These are phyloP conservation scores for Cyclostephanos invisitatus DNA, from an alignment of 108 stramenopile genomes.

Conservation along the genomic window DNA sequence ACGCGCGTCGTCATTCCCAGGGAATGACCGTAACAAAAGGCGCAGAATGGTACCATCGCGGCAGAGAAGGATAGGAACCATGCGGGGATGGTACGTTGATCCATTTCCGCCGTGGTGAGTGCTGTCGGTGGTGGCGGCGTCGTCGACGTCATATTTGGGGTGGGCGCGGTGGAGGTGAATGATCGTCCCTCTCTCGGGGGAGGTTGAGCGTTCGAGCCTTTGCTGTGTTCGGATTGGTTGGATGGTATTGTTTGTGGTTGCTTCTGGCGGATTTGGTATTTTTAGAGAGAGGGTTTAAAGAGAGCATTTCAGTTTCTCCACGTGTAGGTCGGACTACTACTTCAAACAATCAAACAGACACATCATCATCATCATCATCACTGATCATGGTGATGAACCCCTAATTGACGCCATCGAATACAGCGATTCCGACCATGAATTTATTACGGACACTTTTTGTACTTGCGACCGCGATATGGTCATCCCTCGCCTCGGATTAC, in stretches of 20 bases:
- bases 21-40: conserved; percentile 78
- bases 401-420: conserved; percentile 6
- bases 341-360: background rate
- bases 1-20: conserved; percentile 66
- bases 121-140: background rate
- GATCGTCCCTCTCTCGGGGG: too few relatives aligned
- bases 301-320: background rate
- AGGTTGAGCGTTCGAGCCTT: too few relatives aligned
- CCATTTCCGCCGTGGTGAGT: conserved; percentile 12
- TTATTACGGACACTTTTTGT: conserved; percentile 41
- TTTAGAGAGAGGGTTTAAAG: too few relatives aligned
- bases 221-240: background rate
- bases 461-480: conserved; percentile 25
- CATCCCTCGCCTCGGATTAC: conserved; percentile 21
- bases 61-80: conserved; percentile 74
- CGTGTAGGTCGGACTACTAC: background rate
- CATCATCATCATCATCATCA: background rate
- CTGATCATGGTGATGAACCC: background rate
- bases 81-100: conserved; percentile 12
- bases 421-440: conserved; percentile 25
- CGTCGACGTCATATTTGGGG: background rate
- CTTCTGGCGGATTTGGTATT: too few relatives aligned
- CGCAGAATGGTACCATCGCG: conserved; percentile 83
- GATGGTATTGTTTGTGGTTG: too few relatives aligned
- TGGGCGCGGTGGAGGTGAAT: background rate